These are phyloP conservation scores for Botrytis pseudocinerea DNA, from an alignment of 2,329 filamentous ascomycete species.

Conservation along the genomic window DNA sequence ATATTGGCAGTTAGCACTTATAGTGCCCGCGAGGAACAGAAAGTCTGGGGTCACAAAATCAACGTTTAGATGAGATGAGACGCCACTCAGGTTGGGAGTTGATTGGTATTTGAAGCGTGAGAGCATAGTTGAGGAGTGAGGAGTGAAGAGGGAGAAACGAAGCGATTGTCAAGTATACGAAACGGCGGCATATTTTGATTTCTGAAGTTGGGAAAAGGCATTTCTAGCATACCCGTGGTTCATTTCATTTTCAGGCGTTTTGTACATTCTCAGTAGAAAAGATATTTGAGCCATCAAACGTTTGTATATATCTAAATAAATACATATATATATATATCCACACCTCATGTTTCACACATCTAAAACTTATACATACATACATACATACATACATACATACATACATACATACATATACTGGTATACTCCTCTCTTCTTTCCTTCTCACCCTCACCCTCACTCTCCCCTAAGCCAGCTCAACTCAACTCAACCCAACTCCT, in stretches of 20 bases:
- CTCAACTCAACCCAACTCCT: too few species aligned
- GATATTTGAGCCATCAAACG: too few species aligned
- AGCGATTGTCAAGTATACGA: not conserved
- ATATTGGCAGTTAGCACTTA: constrained; percentile 6
- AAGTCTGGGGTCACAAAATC: constrained; percentile 9
- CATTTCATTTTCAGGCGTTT: not conserved
- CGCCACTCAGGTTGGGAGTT: not conserved
- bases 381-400: too few species aligned
- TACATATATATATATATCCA: too few species aligned
- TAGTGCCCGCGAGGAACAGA: constrained; percentile 6
- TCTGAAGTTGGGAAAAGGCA: not conserved
- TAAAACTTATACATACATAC: too few species aligned
- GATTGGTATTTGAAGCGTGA: not conserved
- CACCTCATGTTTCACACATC: too few species aligned
- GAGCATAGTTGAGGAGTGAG: not conserved
- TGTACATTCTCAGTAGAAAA: not conserved
- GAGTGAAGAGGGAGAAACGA: too few species aligned
- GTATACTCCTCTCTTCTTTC: too few species aligned
- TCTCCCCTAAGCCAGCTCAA: too few species aligned
- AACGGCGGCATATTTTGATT: not conserved
- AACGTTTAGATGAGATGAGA: not conserved
- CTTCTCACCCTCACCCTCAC: too few species aligned
- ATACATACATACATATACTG: too few species aligned
- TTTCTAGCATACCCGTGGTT: not conserved
- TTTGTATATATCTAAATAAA: too few species aligned